Percentiles rank a stretch among this genome's conserved stretches.
Conservation (phyloP, 345 rosid genomes). For the Populus nigra region DNA sequence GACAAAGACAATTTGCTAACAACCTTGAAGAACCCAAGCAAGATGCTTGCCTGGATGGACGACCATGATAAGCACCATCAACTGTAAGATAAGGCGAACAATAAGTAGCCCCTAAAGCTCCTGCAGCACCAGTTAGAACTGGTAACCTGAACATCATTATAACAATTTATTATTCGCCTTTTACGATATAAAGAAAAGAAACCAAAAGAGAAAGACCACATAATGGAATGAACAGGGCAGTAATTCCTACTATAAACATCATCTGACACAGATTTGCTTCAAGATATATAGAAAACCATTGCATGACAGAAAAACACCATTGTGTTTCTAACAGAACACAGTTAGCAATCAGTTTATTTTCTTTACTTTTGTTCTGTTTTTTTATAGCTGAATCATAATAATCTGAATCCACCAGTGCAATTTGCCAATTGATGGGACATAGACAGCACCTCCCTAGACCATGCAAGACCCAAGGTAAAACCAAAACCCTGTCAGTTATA, state of each 20-base stretch:
- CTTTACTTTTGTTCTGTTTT: not conserved
- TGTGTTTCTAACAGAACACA: not conserved
- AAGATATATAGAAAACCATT: not conserved
- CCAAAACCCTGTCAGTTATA: not conserved
- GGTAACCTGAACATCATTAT: conserved; percentile 65
- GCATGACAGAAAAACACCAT: not conserved
- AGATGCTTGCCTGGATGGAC: conserved; percentile 52
- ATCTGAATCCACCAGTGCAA: not conserved
- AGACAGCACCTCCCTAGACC: not conserved
- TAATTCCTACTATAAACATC: not conserved
- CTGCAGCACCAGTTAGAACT: conserved; percentile 73
- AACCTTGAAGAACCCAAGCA: conserved; percentile 62
- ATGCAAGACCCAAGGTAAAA: not conserved
- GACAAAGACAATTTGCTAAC: not conserved
- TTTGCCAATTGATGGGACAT: not conserved
- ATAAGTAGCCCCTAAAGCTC: conserved; percentile 72
- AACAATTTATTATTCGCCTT: not conserved
- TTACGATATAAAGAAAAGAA: not conserved
- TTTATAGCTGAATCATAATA: not conserved
- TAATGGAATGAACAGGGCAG: not conserved
- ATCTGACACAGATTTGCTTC: not conserved
- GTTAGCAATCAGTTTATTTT: not conserved
- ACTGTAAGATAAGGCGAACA: conserved; percentile 70
- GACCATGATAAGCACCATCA: conserved; percentile 70
- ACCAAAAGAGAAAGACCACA: not conserved